phyloP scores from a whole-genome alignment of 495 filamentous ascomycete species.

The Paragyromitra xinjiangensis region DNA sequence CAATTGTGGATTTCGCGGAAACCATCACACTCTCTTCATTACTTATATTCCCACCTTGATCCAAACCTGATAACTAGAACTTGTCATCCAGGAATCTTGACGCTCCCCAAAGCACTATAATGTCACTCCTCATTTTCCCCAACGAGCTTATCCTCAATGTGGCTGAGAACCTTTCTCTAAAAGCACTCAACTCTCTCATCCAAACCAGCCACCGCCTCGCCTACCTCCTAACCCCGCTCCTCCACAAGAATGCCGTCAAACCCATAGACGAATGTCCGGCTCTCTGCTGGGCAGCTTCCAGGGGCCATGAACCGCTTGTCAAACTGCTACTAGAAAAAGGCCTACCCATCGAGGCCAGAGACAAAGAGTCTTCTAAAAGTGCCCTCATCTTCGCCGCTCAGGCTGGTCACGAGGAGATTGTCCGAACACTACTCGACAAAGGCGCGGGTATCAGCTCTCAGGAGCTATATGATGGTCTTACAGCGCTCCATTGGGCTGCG shows the following conservation, averaged over 20 bases:
- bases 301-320: slow-evolving; percentile 17
- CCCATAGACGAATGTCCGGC: slow-evolving; percentile 57
- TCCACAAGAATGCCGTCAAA: slow-evolving; percentile 19
- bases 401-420: slow-evolving; percentile 17
- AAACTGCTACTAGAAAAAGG: slow-evolving; percentile 7
- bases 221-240: slow-evolving; percentile 25
- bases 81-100: background rate
- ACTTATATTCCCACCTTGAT: background rate
- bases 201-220: slow-evolving; percentile 19
- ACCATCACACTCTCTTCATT: slow-evolving; percentile 7
- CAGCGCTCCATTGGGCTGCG: slow-evolving; percentile 27
- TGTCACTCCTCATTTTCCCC: slow-evolving; percentile 24
- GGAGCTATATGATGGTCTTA: slow-evolving; percentile 24
- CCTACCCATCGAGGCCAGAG: slow-evolving; percentile 14
- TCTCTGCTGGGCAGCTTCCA: slow-evolving; percentile 36
- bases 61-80: slow-evolving; percentile 13
- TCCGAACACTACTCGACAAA: slow-evolving; percentile 8
- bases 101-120: background rate
- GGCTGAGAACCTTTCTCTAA: slow-evolving; percentile 27
- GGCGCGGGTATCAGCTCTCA: slow-evolving; percentile 24
- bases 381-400: slow-evolving; percentile 17
- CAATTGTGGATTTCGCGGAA: background rate
- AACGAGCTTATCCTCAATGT: slow-evolving; percentile 35
- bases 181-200: slow-evolving; percentile 28
- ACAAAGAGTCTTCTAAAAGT: slow-evolving; percentile 13